phyloP scores from a whole-genome alignment of 139 green algal genomes.

The Trebouxia sp. region DNA sequence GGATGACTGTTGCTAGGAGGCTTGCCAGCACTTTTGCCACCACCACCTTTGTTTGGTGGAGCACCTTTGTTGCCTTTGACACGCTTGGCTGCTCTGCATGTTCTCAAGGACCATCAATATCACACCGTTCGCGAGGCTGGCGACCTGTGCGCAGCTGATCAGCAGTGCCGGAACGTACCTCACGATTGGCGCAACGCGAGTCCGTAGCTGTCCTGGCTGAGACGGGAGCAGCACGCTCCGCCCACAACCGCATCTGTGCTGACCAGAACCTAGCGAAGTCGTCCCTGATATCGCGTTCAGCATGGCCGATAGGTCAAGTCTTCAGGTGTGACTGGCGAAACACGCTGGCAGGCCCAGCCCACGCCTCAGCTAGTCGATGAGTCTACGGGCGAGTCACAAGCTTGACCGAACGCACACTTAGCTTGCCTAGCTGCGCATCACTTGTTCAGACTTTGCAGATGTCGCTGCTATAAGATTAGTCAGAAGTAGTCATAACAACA shows the following conservation, averaged over 20 bases:
- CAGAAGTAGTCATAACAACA: background rate
- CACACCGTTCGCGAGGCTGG: too few species aligned
- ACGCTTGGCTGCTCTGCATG: constrained; percentile 7
- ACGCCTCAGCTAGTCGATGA: too few species aligned
- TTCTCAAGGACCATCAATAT: too few species aligned
- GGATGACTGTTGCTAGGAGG: background rate
- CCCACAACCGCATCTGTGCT: constrained; percentile 1
- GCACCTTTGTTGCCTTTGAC: constrained; percentile 16
- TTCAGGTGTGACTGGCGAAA: too few species aligned
- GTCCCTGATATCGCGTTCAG: background rate
- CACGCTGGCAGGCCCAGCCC: too few species aligned
- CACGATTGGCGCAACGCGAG: background rate
- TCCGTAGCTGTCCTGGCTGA: background rate
- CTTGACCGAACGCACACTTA: too few species aligned
- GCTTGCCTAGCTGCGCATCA: too few species aligned
- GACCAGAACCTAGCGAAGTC: background rate
- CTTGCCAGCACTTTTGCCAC: background rate
- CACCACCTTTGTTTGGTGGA: background rate
- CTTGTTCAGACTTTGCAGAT: background rate
- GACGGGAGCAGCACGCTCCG: background rate
- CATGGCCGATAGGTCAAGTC: constrained; percentile 20
- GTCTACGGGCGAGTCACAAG: too few species aligned
- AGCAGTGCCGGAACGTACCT: too few species aligned
- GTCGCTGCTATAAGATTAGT: background rate
- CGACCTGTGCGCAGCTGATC: too few species aligned